Evolutionary conservation across 2,329 filamentous ascomycete genomes (phyloP), one percentile per base, ranked within the genome.

Genomic region (Laburnicola sp.): DNA sequence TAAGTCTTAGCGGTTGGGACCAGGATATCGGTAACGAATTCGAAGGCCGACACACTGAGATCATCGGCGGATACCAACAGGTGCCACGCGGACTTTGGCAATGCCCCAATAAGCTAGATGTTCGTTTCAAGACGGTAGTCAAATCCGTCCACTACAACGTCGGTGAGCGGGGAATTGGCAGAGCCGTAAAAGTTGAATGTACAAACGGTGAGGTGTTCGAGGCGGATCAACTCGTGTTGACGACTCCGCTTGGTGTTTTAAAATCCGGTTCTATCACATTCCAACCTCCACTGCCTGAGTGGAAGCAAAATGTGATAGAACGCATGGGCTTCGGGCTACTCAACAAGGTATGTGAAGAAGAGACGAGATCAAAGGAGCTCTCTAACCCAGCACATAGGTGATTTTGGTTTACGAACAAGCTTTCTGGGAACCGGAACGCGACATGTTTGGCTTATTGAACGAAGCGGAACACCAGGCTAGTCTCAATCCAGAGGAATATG

Each of bases 21-120:
- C 91, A 99, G 64, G 95, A 99, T 68, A 91, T 92, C 43, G 94
- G 94, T 0, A 97, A 99, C 63, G 94, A 99, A 69, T 99, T 96
- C 77, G 92, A 97, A 71, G 94, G 94, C 5, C 86, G 89, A 55
- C 95, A 99, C 70, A 91, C 90, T 1, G 93, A 97, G 82, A 85
- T 99, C 3, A 82, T 95, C 25, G 94, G 95, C 35, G 94, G 94
- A 1, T 99, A 97, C 67, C 91, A 95, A 62, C 91, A 92, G 65
- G 85, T 99, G 38, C 89, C 93, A n/a, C 86, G 90, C 60, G 94
- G 92, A 2, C 76, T 99, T 6, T 86, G 89, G 74, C 84, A 88
- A 43, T 85, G 86, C 41, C 94, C 94, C 0, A 83, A 81, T 5
- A 84, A 85, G 51, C 80, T 99, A 2, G 84, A 96, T 62, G 83